Conservation (phyloP, 257 asterid genomes). For the Fraxinus excelsior region DNA sequence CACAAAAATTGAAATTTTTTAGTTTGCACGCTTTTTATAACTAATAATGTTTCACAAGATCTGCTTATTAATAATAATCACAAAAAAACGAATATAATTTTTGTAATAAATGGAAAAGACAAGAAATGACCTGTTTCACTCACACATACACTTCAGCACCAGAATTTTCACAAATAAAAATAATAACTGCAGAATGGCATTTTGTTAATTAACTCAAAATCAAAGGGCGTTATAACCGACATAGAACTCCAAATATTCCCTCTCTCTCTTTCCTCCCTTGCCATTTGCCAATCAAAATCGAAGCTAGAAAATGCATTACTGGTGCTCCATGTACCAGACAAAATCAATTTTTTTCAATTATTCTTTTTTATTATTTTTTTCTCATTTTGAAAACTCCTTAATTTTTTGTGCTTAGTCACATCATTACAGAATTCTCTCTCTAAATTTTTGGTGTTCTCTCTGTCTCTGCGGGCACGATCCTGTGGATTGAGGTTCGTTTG, state of each 20-base stretch:
- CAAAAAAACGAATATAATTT: slow-evolving; percentile 5
- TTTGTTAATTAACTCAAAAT: slow-evolving; percentile 13
- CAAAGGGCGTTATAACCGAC: slow-evolving; percentile 9
- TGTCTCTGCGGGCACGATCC: slow-evolving; percentile 8
- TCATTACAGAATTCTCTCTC: slow-evolving; percentile 7
- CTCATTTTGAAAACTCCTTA: too few species aligned
- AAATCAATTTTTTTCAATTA: slow-evolving; percentile 20
- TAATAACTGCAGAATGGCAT: slow-evolving; percentile 21
- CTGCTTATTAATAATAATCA: neutral
- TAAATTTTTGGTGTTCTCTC: slow-evolving; percentile 10
- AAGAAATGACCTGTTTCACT: slow-evolving; percentile 2
- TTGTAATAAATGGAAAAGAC: slow-evolving; percentile 13
- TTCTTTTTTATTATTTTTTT: neutral
- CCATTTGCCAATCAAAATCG: neutral
- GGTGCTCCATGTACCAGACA: slow-evolving; percentile 28
- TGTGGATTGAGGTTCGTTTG: neutral
- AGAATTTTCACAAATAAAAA: slow-evolving; percentile 3
- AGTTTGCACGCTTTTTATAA: too few species aligned
- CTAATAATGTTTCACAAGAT: neutral
- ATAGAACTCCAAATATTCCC: slow-evolving; percentile 30
- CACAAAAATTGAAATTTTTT: too few species aligned
- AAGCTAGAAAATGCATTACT: slow-evolving; percentile 21
- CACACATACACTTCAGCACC: slow-evolving; percentile 3
- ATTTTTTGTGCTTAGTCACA: slow-evolving; percentile 3
- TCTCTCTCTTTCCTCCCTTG: neutral